Conservation (phyloP, 306 rosid species). For the Medicago truncatula region DNA sequence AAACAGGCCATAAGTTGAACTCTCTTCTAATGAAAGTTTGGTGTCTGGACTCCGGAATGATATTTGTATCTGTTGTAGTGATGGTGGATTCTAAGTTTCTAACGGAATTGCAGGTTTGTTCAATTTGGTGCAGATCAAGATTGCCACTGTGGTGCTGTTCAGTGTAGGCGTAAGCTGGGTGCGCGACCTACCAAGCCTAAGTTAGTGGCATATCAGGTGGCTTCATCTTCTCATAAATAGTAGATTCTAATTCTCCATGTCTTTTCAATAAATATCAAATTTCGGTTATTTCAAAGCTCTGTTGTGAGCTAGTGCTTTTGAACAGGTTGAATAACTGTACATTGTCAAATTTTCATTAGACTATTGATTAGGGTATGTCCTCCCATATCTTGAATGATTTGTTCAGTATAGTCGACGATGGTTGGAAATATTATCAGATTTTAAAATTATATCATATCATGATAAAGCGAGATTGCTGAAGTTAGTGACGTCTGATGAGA, state of each 20-base stretch:
- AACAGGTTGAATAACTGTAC: constrained; percentile 21
- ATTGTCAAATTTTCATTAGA: constrained; percentile 17
- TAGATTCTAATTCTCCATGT: constrained; percentile 36
- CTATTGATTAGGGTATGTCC: not conserved
- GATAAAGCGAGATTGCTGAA: constrained; percentile 15
- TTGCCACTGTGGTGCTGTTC: constrained; percentile 92
- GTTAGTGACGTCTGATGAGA: constrained; percentile 22
- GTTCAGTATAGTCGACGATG: not conserved
- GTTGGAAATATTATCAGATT: constrained; percentile 13
- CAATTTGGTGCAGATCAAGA: constrained; percentile 99
- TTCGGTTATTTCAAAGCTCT: constrained; percentile 20
- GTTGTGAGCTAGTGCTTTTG: constrained; percentile 40
- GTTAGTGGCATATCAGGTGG: constrained; percentile 85
- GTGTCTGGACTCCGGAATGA: constrained; percentile 1
- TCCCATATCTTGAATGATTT: constrained; percentile 4
- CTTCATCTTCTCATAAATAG: constrained; percentile 66
- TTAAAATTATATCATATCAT: not conserved
- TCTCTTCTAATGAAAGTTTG: constrained; percentile 21
- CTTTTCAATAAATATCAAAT: constrained; percentile 18
- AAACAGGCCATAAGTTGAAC: not conserved
- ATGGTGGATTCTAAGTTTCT: constrained; percentile 62
- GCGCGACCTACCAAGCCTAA: constrained; percentile 84
- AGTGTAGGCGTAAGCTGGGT: constrained; percentile 85
- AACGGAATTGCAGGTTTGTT: constrained; percentile 89
- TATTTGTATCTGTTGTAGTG: constrained; percentile 6